Conservation (phyloP, 2,329 filamentous ascomycete genomes). For the Leptographium radiaticola region DNA sequence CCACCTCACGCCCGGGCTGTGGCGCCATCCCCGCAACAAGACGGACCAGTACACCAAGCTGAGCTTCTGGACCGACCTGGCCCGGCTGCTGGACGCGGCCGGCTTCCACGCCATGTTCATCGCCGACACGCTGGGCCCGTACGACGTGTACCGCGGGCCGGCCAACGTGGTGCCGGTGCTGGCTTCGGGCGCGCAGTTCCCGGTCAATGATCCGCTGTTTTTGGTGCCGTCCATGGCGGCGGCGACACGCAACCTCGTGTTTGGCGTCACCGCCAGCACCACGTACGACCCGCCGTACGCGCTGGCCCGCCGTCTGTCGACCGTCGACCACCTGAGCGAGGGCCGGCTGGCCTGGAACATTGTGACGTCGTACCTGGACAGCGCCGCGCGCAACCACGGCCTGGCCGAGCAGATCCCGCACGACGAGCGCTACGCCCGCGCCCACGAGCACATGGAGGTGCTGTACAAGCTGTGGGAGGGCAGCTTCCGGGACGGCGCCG, state of each 20-base stretch:
- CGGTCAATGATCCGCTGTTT: slow-evolving; percentile 7
- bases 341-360: slow-evolving; percentile 12
- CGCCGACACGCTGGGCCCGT: slow-evolving; percentile 8
- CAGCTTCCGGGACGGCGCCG: slow-evolving; percentile 3
- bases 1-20: slow-evolving; percentile 8
- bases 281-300: slow-evolving; percentile 7
- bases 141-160: slow-evolving; percentile 10
- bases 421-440: slow-evolving; percentile 12
- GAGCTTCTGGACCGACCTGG: slow-evolving; percentile 8
- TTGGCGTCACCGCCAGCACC: slow-evolving; percentile 6
- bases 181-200: slow-evolving; percentile 8
- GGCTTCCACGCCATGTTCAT: slow-evolving; percentile 11
- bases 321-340: slow-evolving; percentile 6
- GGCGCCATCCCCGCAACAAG: slow-evolving; percentile 8
- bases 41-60: slow-evolving; percentile 9
- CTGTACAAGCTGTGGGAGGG: slow-evolving; percentile 12
- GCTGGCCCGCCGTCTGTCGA: slow-evolving; percentile 5
- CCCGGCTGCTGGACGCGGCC: slow-evolving; percentile 7
- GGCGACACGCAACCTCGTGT: slow-evolving; percentile 5
- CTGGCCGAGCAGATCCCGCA: slow-evolving; percentile 8
- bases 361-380: slow-evolving; percentile 11
- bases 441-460: slow-evolving; percentile 13
- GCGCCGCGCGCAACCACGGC: slow-evolving; percentile 9
- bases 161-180: slow-evolving; percentile 6
- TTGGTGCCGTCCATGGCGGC: slow-evolving; percentile 9